phyloP scores from a whole-genome alignment of 148 eudicot genomes.

The Vaccinium corymbosum region DNA sequence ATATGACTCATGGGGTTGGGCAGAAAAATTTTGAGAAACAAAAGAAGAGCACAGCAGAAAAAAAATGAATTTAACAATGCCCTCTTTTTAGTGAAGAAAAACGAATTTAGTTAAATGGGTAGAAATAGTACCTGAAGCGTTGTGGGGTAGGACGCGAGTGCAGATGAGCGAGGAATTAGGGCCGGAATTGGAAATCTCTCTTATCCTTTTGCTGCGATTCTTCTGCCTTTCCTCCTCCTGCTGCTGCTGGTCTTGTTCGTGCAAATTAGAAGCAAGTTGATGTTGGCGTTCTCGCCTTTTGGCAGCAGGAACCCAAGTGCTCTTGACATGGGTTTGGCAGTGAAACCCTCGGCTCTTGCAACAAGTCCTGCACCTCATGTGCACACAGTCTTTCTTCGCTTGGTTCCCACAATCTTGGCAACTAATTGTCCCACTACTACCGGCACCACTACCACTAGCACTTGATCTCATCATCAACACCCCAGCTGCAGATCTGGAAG shows the following conservation, averaged over 20 bases:
- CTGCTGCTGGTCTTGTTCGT: constrained; percentile 9
- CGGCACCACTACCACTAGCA: background rate
- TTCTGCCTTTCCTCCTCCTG: constrained; percentile 19
- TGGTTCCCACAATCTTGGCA: constrained; percentile 73
- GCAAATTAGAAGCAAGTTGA: constrained; percentile 12
- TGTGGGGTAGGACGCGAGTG: constrained; percentile 25
- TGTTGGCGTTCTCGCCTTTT: constrained; percentile 49
- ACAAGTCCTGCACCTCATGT: constrained; percentile 68
- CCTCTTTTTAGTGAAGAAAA: background rate
- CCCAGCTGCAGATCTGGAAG: constrained; percentile 29
- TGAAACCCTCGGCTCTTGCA: constrained; percentile 63
- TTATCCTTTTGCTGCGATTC: constrained; percentile 22
- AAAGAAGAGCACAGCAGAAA: background rate
- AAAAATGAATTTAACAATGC: background rate
- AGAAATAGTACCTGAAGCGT: constrained; percentile 21
- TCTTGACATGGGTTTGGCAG: constrained; percentile 58
- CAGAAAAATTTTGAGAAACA: background rate
- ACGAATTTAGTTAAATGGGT: background rate
- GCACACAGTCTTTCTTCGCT: constrained; percentile 57
- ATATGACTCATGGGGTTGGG: background rate
- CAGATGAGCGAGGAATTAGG: constrained; percentile 24
- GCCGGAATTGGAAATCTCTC: constrained; percentile 22
- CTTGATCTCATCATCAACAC: constrained; percentile 26
- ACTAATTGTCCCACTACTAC: constrained; percentile 28
- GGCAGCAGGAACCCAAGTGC: constrained; percentile 71